phyloP scores from a whole-genome alignment of 2,329 filamentous ascomycete genomes.

The Bipolaris cookei region DNA sequence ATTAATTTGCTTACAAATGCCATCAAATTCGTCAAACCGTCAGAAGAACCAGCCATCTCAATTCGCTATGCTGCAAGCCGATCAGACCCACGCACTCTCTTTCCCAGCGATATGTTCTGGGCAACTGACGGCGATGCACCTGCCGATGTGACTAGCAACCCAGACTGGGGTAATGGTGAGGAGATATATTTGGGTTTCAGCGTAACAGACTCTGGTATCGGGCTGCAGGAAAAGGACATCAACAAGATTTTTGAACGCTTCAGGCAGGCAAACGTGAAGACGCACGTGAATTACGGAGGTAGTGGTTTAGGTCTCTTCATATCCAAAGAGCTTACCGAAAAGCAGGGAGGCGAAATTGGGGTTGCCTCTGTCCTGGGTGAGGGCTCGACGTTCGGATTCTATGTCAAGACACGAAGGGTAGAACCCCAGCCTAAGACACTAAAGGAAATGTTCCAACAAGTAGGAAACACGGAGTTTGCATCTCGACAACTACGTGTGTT shows the following conservation, averaged over 20 bases:
- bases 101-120: slow-evolving; percentile 41
- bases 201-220: slow-evolving; percentile 52
- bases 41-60: slow-evolving; percentile 43
- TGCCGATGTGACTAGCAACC: slow-evolving; percentile 31
- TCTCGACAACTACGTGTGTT: slow-evolving; percentile 35
- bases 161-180: slow-evolving; percentile 49
- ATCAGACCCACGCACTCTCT: slow-evolving; percentile 33
- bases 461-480: background rate
- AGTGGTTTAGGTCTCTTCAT: slow-evolving; percentile 56
- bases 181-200: slow-evolving; percentile 49
- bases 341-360: slow-evolving; percentile 55
- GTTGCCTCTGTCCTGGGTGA: slow-evolving; percentile 48
- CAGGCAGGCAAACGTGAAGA: slow-evolving; percentile 45
- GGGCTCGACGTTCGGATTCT: slow-evolving; percentile 55
- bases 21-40: slow-evolving; percentile 52
- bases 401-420: slow-evolving; percentile 47
- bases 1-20: slow-evolving; percentile 73
- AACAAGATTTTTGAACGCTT: slow-evolving; percentile 48
- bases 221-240: slow-evolving; percentile 50
- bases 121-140: slow-evolving; percentile 31
- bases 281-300: slow-evolving; percentile 53
- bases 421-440: slow-evolving; percentile 17
- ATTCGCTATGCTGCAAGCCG: slow-evolving; percentile 48
- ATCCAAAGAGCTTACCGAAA: slow-evolving; percentile 54
- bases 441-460: slow-evolving; percentile 12